Percentiles rank a stretch among this genome's conserved stretches.
phyloP scores from a whole-genome alignment of 192 early-diverging fungal genomes.

The Geranomyces michiganensis region DNA sequence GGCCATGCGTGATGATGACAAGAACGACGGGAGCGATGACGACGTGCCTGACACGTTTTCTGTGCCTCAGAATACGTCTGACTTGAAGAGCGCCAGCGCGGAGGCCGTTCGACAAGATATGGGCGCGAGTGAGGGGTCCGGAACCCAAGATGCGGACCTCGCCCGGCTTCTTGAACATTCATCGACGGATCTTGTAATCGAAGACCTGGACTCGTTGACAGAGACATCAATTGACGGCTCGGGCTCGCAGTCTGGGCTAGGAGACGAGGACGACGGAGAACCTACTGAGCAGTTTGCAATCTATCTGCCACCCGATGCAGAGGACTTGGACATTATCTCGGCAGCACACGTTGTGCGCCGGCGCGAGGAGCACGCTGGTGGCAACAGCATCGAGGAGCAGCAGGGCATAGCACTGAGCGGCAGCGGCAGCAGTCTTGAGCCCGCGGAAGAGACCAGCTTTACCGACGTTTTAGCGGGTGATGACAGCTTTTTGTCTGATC shows the following conservation, averaged over 20 bases:
- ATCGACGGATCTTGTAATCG: constrained; percentile 6
- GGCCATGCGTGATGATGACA: constrained; percentile 34
- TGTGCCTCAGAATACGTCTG: constrained; percentile 20
- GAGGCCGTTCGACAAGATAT: constrained; percentile 8
- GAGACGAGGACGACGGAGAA: not conserved
- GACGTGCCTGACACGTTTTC: constrained; percentile 35
- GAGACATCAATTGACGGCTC: not conserved
- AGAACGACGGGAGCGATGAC: constrained; percentile 16
- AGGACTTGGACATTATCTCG: not conserved
- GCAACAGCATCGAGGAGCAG: not conserved
- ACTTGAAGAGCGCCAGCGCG: not conserved
- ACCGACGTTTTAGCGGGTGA: too few species aligned
- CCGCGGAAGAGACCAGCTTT: not conserved
- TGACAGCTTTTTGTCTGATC: too few species aligned
- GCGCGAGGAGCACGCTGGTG: not conserved
- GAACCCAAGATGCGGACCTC: not conserved
- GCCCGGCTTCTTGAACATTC: constrained; percentile 1
- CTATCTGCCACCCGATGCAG: not conserved
- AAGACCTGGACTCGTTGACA: constrained; percentile 9
- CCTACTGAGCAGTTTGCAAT: not conserved
- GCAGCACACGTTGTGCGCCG: not conserved
- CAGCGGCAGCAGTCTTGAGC: not conserved
- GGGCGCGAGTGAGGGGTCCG: constrained; percentile 18
- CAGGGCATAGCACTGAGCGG: not conserved
- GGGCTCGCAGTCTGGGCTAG: not conserved